phyloP scores from a whole-genome alignment of 2,329 filamentous ascomycete species.

The Cytospora chrysosperma region DNA sequence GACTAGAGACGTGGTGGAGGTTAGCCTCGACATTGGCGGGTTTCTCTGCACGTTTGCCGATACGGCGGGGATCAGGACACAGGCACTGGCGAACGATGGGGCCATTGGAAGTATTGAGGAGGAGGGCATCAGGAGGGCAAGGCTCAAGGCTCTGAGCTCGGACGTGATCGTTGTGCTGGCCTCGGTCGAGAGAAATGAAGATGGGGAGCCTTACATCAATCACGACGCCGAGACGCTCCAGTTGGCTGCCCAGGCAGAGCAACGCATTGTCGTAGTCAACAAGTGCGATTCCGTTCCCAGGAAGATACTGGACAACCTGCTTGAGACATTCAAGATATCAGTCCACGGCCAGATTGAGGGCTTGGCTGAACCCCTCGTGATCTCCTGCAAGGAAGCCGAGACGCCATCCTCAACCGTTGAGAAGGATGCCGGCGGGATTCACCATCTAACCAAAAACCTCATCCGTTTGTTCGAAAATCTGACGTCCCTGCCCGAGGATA shows the following conservation, averaged over 20 bases:
- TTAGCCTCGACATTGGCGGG: constrained; percentile 82
- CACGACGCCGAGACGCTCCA: constrained; percentile 56
- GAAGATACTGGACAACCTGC: constrained; percentile 37
- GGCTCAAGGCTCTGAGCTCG: constrained; percentile 75
- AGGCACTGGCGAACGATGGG: constrained; percentile 26
- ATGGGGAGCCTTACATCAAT: constrained; percentile 41
- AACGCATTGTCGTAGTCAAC: constrained; percentile 59
- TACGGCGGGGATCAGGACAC: constrained; percentile 79
- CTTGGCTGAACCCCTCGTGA: constrained; percentile 47
- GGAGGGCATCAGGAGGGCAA: constrained; percentile 88
- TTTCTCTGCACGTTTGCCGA: constrained; percentile 94
- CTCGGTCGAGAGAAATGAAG: constrained; percentile 59
- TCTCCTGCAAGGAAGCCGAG: constrained; percentile 70
- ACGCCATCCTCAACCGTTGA: constrained; percentile 24
- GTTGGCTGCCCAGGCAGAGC: constrained; percentile 49
- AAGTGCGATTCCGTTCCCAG: constrained; percentile 54
- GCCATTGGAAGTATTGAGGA: constrained; percentile 73
- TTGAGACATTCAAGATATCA: constrained; percentile 39
- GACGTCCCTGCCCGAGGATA: constrained; percentile 68
- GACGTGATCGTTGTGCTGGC: constrained; percentile 83
- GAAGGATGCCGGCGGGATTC: constrained; percentile 63
- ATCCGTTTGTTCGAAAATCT: constrained; percentile 67
- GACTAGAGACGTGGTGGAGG: constrained; percentile 90
- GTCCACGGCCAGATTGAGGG: constrained; percentile 41
- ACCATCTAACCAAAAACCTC: constrained; percentile 65